Evolutionary conservation across 352 stramenopile genomes (phyloP), one percentile per base, ranked within the genome.

Genomic region (Globisporangium emineosum): DNA sequence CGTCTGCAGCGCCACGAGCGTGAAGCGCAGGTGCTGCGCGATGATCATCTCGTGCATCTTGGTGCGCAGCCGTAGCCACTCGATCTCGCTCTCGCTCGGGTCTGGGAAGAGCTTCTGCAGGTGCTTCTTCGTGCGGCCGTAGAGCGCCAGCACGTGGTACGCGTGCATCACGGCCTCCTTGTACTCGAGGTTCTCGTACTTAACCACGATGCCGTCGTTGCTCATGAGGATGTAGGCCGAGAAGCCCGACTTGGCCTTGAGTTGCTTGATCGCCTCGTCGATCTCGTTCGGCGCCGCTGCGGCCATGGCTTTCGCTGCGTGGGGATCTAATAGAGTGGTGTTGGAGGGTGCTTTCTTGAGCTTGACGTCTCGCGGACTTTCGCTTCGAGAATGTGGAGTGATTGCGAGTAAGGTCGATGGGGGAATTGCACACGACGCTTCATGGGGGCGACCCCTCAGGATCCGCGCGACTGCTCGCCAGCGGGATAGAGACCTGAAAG

Each of bases 171-270:
- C 84, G n/a, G 90, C 90, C 65, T 86, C 85, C 61, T 94, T 87
- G 77, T 97, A 97, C 66, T 93, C 77, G 66, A 97, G 81, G 70
- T 97, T 92, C 68, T 97, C 89, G 76, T 93, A 95, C 75, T 96
- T 93, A 77, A 97, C 91, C 15, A 97, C 87, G 64, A 97, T 97
- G 60, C 91, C 91, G 66, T 98, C 90, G 66, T 97, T 97, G 81
- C 93, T 98, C 82, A 96, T 95, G 68, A 98, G 79, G 43, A 97
- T 79, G 71, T 97, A 98, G 53, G 83, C 83, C 60, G 79, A 80
- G 68, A 98, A 97, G 56, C 89, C 91, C 19, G 83, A 71, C 72
- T 96, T 96, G 70, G 74, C 88, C 76, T 97, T 98, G 69, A 97
- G 81, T 67, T 95, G 86, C 72, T 97, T 96, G 67, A 97, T 91